Evolutionary conservation across 495 filamentous ascomycete species (phyloP).

Genomic region (Umbilicaria muhlenbergii): DNA sequence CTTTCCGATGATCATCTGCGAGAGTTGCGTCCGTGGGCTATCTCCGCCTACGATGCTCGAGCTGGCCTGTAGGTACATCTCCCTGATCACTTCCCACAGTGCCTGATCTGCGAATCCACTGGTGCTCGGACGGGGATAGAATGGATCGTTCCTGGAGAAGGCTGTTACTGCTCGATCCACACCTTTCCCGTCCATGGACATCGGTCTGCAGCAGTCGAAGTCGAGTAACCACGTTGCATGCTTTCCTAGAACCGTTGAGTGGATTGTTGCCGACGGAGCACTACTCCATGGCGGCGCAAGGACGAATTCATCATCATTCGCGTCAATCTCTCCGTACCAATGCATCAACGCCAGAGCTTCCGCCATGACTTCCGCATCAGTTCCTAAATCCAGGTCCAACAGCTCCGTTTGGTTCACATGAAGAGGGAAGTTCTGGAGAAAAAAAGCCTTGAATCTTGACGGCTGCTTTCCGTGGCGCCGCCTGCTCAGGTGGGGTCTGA

Average conservation of each 20-base stretch:
- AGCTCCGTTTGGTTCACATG: conserved; percentile 32
- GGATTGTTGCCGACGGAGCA: not conserved
- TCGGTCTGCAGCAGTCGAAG: conserved; percentile 24
- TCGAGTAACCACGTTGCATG: conserved; percentile 29
- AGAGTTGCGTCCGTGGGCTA: no score
- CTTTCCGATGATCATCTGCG: no score
- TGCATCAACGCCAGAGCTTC: conserved; percentile 29
- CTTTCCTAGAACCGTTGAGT: conserved; percentile 9
- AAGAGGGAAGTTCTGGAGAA: conserved; percentile 31
- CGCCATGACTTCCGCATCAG: conserved; percentile 19
- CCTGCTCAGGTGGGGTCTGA: conserved; percentile 30
- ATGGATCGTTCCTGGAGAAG: conserved; percentile 28
- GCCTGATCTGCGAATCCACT: conserved; percentile 7
- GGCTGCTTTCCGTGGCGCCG: conserved; percentile 6
- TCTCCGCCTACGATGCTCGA: not conserved
- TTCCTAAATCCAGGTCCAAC: conserved; percentile 14
- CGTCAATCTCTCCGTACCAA: conserved; percentile 28
- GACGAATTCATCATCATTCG: conserved; percentile 36
- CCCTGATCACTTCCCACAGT: conserved; percentile 20
- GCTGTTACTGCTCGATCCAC: conserved; percentile 18
- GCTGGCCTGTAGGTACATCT: conserved; percentile 13
- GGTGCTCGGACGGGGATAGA: conserved; percentile 19
- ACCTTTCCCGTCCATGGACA: conserved; percentile 19
- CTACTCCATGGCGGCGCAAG: conserved; percentile 15
- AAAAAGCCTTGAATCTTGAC: conserved; percentile 16